A percentile compares a stretch with the other conserved stretches of the same genome.
Evolutionary conservation across 1,284 basidiomycete genomes (phyloP).

Genomic region (Chiua sp.): DNA sequence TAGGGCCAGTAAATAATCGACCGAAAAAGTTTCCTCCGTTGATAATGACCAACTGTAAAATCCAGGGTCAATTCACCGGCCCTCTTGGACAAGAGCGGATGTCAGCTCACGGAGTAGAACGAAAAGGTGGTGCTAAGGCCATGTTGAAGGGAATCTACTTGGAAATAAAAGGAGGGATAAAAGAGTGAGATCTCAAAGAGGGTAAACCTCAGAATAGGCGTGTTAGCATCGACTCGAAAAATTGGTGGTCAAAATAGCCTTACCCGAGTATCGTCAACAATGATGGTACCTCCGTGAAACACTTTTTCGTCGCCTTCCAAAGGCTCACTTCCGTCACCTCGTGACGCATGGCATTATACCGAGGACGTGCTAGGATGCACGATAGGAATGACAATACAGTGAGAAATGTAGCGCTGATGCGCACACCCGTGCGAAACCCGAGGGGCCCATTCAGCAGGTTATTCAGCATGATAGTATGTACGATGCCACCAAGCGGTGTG

Average conservation of each 20-base stretch:
- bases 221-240: not conserved
- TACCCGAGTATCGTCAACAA: slow-evolving; percentile 33
- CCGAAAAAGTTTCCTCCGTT: slow-evolving; percentile 46
- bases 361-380: slow-evolving; percentile 34
- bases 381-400: slow-evolving; percentile 30
- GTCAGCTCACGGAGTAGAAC: slow-evolving; percentile 33
- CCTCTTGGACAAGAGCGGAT: not conserved
- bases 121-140: slow-evolving; percentile 29
- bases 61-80: no score
- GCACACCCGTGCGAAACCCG: slow-evolving; percentile 32
- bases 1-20: slow-evolving; percentile 37
- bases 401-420: slow-evolving; percentile 37
- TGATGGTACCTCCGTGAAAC: slow-evolving; percentile 28
- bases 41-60: slow-evolving; percentile 46
- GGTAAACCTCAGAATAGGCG: slow-evolving; percentile 3
- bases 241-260: not conserved
- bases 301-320: slow-evolving; percentile 27
- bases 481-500: slow-evolving; percentile 35
- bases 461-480: slow-evolving; percentile 47
- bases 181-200: slow-evolving; percentile 24
- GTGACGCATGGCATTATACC: slow-evolving; percentile 15
- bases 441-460: slow-evolving; percentile 36
- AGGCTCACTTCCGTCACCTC: slow-evolving; percentile 3
- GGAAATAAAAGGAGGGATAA: slow-evolving; percentile 39
- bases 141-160: slow-evolving; percentile 32